Evolutionary conservation across 805 yeast species (phyloP).

Genomic region (Spathaspora sp.): DNA sequence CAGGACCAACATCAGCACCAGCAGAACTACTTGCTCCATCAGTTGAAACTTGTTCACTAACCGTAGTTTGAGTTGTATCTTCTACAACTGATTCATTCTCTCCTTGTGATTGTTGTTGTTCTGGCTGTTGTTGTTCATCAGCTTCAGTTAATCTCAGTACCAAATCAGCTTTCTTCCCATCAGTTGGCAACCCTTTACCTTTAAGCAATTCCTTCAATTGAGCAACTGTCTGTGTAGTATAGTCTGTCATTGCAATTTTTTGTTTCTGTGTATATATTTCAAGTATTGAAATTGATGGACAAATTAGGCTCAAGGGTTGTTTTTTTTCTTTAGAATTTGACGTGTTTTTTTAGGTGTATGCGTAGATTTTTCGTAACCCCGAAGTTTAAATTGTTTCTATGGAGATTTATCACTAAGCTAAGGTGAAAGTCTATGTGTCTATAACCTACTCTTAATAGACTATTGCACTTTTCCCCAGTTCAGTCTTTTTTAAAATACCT

Average conservation of each 20-base stretch:
- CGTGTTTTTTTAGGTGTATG: background rate
- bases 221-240: conserved; percentile 69
- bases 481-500: too few relatives aligned
- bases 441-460: too few relatives aligned
- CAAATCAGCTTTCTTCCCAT: conserved; percentile 81
- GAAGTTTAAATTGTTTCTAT: too few relatives aligned
- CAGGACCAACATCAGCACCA: conserved; percentile 8
- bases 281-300: background rate
- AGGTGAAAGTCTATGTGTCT: too few relatives aligned
- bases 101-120: background rate
- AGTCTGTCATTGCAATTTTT: conserved; percentile 42
- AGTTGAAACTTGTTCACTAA: conserved; percentile 8
- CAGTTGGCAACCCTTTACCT: conserved; percentile 58
- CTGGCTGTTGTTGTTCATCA: conserved; percentile 27
- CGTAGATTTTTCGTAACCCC: too few relatives aligned
- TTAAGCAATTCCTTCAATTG: conserved; percentile 80
- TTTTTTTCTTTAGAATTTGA: background rate
- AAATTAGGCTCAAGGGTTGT: background rate
- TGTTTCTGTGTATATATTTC: background rate
- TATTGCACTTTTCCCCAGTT: too few relatives aligned
- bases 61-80: conserved; percentile 9
- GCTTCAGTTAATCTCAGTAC: conserved; percentile 60
- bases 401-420: too few relatives aligned
- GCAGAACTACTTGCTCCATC: conserved; percentile 8
- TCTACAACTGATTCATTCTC: conserved; percentile 4